phyloP scores from a whole-genome alignment of 129 eudicot species.

The Flaveria robusta region DNA sequence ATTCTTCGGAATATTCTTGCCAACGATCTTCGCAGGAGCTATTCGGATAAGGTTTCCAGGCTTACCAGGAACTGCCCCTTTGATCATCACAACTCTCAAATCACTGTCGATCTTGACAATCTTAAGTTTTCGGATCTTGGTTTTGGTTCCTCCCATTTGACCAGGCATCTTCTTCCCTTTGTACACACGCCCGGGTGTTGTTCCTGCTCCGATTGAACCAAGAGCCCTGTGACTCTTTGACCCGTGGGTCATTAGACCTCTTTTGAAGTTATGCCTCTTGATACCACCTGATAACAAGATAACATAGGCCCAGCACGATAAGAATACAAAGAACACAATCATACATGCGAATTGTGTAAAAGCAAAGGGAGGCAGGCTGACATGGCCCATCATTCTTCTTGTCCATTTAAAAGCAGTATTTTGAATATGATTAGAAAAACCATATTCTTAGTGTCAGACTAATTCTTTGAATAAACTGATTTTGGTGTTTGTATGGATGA shows the following conservation, averaged over 20 bases:
- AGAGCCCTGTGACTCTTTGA: constrained; percentile 90
- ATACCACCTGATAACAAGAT: constrained; percentile 71
- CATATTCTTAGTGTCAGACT: not conserved
- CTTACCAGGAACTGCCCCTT: constrained; percentile 97
- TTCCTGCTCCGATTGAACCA: constrained; percentile 98
- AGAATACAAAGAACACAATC: not conserved
- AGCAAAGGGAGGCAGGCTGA: not conserved
- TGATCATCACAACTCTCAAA: constrained; percentile 80
- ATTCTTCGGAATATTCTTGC: constrained; percentile 77
- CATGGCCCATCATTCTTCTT: not conserved
- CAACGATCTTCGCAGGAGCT: constrained; percentile 96
- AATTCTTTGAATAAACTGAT: not conserved
- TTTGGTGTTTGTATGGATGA: not conserved
- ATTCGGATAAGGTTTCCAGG: constrained; percentile 94
- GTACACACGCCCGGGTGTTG: constrained; percentile 96
- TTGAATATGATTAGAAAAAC: not conserved
- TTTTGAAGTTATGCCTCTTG: constrained; percentile 84
- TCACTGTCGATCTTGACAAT: constrained; percentile 80
- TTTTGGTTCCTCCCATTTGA: constrained; percentile 91
- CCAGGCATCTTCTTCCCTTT: constrained; percentile 97
- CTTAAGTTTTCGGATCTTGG: constrained; percentile 77
- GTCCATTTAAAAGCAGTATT: not conserved
- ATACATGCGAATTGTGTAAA: not conserved
- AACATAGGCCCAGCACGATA: not conserved
- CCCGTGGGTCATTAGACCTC: constrained; percentile 95